phyloP scores from a whole-genome alignment of 148 eudicot species.

The Heliosperma pusillum region DNA sequence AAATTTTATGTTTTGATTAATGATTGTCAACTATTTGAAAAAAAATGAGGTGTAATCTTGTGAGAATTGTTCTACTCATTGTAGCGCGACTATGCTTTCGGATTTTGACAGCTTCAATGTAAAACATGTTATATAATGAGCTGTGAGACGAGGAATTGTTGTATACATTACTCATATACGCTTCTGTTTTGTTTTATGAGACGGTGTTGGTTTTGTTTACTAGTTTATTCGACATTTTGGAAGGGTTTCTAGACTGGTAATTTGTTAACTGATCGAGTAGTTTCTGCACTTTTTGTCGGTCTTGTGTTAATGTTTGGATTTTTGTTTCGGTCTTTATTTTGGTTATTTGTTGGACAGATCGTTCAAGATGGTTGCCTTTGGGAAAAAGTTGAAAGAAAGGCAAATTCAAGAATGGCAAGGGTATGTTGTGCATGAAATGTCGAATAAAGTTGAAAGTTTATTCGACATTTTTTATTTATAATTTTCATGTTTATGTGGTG shows the following conservation, averaged over 20 bases:
- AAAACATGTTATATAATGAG: slow-evolving; percentile 5
- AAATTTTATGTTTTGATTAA: background rate
- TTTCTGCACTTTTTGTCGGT: background rate
- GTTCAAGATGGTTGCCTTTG: slow-evolving; percentile 60
- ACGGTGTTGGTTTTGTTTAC: background rate
- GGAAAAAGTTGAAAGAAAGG: slow-evolving; percentile 87
- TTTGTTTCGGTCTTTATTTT: background rate
- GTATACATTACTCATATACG: background rate
- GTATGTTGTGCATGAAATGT: too few species aligned
- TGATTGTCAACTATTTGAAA: background rate
- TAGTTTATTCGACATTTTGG: background rate
- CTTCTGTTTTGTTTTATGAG: slow-evolving; percentile 7
- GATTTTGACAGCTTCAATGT: slow-evolving; percentile 17
- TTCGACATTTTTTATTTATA: too few species aligned
- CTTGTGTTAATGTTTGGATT: background rate
- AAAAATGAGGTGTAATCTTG: slow-evolving; percentile 6
- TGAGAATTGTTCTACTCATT: background rate
- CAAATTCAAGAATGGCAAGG: slow-evolving; percentile 93
- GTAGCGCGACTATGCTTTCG: slow-evolving; percentile 19
- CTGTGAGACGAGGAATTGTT: background rate
- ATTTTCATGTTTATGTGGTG: background rate
- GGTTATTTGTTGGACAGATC: slow-evolving; percentile 23
- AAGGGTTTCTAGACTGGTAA: slow-evolving; percentile 9
- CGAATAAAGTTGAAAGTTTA: too few species aligned
- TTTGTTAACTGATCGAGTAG: background rate